Base-by-base conservation (phyloP, 1,284 basidiomycete species). In the Exobasidium cylindrosporum region DNA sequence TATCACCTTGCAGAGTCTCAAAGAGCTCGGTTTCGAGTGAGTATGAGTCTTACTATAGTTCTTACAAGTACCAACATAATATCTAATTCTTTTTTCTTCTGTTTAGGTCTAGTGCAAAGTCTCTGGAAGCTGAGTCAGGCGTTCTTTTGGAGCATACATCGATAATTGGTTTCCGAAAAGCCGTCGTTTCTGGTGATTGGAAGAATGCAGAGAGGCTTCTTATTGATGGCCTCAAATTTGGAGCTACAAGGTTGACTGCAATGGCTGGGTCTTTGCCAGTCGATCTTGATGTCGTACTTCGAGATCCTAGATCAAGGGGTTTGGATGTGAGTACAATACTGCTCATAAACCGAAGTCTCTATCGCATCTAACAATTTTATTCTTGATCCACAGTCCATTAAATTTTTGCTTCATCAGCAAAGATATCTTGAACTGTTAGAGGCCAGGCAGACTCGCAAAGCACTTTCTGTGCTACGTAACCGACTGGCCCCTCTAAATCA, bases 341-440 rank as follows among this genome's bases (percentile, higher is more conserved):
- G n/a, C n/a, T n/a, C n/a, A n/a, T n/a, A n/a, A n/a, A n/a, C n/a
- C 29, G 26, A 21, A 32, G 50, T 47, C 47, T 29, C 29, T 29
- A 43, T 28, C 17, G 5, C 54, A 14, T 47, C 45, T 30, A 7
- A 30, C 7, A 6, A 17, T 21, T 29, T 47, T 31, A 2, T 31
- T 28, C 4, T 49, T 40, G 2, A n/a, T 62, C 65, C 55, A 61
- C 78, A 95, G 88, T 86, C 89, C 72, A 88, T 90, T 23, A 87
- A 85, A 66, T 96, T 95, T 81, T 83, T 94, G 67, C 89, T 98
- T 62, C 88, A 88, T 63, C 89, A 90, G 81, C 95, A 98, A 84
- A 94, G 96, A 82, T 98, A 97, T 80, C 85, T 98, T 47, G 95
- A 98, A 78, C 84, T 91, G n/a, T 84, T 98, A 54, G 95, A 97